A percentile compares a stretch with the other conserved stretches of the same genome.
Evolutionary conservation across 176 grass and related monocot genomes (phyloP).

Genomic region (Aegilops tauschii): DNA sequence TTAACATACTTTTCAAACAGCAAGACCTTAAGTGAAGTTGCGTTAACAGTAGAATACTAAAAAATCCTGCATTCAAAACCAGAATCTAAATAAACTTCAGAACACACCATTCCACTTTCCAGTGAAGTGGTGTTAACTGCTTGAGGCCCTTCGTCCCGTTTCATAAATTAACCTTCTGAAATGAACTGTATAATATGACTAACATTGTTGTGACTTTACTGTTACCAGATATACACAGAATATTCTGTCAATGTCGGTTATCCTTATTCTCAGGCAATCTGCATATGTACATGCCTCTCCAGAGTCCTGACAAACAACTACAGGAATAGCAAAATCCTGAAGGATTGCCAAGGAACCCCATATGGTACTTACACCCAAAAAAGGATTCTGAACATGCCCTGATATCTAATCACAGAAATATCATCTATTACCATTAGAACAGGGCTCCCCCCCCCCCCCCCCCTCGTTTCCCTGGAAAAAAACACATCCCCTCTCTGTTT

Average conservation of each 20-base stretch:
- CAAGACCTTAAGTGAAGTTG: not conserved
- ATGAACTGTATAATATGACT: conserved; percentile 2
- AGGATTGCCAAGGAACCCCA: not conserved
- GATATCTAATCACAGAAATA: not conserved
- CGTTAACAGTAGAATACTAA: not conserved
- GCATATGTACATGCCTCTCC: not conserved
- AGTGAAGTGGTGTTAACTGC: conserved; percentile 1
- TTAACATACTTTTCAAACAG: not conserved
- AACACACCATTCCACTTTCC: not conserved
- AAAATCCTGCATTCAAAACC: not conserved
- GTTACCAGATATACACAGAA: conserved; percentile 12
- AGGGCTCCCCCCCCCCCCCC: not conserved
- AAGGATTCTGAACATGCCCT: not conserved
- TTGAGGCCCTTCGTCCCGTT: not conserved
- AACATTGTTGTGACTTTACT: conserved; percentile 5
- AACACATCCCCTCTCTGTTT: not conserved
- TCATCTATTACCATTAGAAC: not conserved
- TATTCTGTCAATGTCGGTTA: not conserved
- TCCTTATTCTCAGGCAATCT: not conserved
- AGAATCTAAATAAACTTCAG: not conserved
- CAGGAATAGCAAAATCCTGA: not conserved
- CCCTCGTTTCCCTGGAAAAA: not conserved
- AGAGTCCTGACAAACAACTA: not conserved
- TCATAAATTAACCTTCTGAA: not conserved
- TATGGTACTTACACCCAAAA: conserved; percentile 9